A percentile compares a stretch with the other conserved stretches of the same genome.
These are phyloP conservation scores for Themeda triandra DNA, from an alignment of 176 grass and related monocot species.

Conservation along the genomic window DNA sequence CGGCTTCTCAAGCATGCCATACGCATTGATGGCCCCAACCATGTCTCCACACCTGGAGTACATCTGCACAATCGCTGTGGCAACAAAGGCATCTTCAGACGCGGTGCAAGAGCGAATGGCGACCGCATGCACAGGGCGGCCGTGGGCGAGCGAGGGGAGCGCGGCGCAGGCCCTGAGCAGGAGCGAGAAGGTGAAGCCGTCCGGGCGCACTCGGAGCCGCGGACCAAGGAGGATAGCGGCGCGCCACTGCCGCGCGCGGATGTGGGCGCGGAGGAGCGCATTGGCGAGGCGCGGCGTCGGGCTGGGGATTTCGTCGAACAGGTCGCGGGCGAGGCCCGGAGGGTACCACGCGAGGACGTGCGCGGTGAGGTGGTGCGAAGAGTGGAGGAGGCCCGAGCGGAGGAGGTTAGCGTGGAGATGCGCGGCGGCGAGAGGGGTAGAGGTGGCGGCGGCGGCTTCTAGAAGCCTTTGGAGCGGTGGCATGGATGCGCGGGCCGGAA, in stretches of 20 bases:
- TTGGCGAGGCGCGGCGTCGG: conserved; percentile 54
- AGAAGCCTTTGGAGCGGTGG: conserved; percentile 35
- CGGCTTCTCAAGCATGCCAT: conserved; percentile 37
- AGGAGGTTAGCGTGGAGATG: conserved; percentile 44
- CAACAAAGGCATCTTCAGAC: conserved; percentile 52
- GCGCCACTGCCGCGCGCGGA: conserved; percentile 40
- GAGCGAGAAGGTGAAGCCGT: conserved; percentile 49
- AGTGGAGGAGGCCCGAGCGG: conserved; percentile 44
- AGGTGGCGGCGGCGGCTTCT: conserved; percentile 15
- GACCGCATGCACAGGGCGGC: conserved; percentile 46
- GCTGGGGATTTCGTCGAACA: conserved; percentile 62
- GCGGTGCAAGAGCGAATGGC: conserved; percentile 30
- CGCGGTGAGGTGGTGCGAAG: conserved; percentile 24
- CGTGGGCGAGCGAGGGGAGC: conserved; percentile 38
- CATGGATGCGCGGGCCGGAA: background rate
- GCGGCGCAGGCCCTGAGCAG: conserved; percentile 48
- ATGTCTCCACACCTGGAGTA: conserved; percentile 59
- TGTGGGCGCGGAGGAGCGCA: conserved; percentile 59
- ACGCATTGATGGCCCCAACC: conserved; percentile 32
- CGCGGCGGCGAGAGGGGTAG: conserved; percentile 10
- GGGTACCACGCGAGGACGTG: conserved; percentile 23
- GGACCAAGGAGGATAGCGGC: conserved; percentile 25
- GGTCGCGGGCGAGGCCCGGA: conserved; percentile 23
- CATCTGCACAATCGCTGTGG: conserved; percentile 55
- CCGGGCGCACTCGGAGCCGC: conserved; percentile 33